A percentile compares a stretch with the other conserved stretches of the same genome.
These are phyloP conservation scores for Avena sativa DNA, from an alignment of 176 grass and related monocot species.

Conservation along the genomic window DNA sequence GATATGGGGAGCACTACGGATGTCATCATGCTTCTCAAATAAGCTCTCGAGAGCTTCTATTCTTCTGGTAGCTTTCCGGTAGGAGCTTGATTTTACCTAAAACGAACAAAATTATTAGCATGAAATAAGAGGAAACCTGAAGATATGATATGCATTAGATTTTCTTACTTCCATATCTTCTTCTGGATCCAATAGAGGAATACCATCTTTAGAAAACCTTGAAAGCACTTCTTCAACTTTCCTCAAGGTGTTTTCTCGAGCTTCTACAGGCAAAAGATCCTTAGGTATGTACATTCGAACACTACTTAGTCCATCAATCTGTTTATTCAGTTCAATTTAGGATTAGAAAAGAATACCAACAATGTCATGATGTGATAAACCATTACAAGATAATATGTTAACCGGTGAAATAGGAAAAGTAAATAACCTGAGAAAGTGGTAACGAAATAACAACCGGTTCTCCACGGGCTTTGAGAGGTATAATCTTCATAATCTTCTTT, in stretches of 20 bases:
- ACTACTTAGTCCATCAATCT: slow-evolving; percentile 87
- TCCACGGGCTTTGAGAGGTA: slow-evolving; percentile 70
- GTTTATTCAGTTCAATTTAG: slow-evolving; percentile 39
- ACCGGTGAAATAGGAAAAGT: slow-evolving; percentile 30
- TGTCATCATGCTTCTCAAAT: slow-evolving; percentile 84
- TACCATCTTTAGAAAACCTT: slow-evolving; percentile 89
- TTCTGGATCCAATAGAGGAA: slow-evolving; percentile 93
- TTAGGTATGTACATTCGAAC: slow-evolving; percentile 87
- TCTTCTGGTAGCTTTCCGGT: slow-evolving; percentile 73
- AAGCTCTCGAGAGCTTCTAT: slow-evolving; percentile 91
- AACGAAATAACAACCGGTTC: slow-evolving; percentile 88
- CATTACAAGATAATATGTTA: not conserved
- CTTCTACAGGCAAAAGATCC: slow-evolving; percentile 86
- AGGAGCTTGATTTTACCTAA: slow-evolving; percentile 86
- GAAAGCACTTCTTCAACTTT: slow-evolving; percentile 80
- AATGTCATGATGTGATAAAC: not conserved
- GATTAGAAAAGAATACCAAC: slow-evolving; percentile 32
- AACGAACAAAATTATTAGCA: slow-evolving; percentile 27
- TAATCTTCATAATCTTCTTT: slow-evolving; percentile 70
- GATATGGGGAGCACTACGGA: slow-evolving; percentile 76
- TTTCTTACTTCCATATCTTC: slow-evolving; percentile 98
- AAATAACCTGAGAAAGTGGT: slow-evolving; percentile 78
- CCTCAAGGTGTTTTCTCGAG: slow-evolving; percentile 82
- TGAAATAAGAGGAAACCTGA: not conserved
- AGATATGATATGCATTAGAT: slow-evolving; percentile 1